phyloP scores from a whole-genome alignment of 768 basidiomycete species.

The Boletus subcaerulescens region DNA sequence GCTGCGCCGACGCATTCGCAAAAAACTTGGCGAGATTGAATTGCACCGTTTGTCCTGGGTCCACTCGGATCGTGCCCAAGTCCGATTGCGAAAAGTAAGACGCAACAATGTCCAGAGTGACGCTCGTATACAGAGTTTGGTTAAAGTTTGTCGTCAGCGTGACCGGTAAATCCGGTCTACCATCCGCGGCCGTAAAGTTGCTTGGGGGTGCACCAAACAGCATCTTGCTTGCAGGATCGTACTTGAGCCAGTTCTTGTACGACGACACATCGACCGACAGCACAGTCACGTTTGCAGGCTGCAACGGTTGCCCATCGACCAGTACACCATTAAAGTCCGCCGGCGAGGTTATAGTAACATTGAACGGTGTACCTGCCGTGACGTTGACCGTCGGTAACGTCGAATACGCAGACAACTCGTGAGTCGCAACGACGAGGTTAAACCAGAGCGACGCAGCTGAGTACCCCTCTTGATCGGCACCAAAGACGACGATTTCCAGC shows the following conservation, averaged over 20 bases:
- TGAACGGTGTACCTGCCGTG: slow-evolving; percentile 54
- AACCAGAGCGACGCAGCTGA: slow-evolving; percentile 60
- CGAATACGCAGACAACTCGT: slow-evolving; percentile 56
- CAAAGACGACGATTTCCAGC: slow-evolving; percentile 58
- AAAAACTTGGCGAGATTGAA: slow-evolving; percentile 58
- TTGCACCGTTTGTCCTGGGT: slow-evolving; percentile 47
- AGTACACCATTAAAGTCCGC: slow-evolving; percentile 62
- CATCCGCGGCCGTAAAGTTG: slow-evolving; percentile 34
- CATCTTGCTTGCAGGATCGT: slow-evolving; percentile 51
- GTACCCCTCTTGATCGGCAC: slow-evolving; percentile 72
- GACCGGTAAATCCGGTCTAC: slow-evolving; percentile 50
- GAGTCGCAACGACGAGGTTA: slow-evolving; percentile 59
- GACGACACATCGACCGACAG: slow-evolving; percentile 59
- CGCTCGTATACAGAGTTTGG: slow-evolving; percentile 60
- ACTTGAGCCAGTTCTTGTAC: slow-evolving; percentile 56
- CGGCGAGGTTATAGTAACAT: slow-evolving; percentile 48
- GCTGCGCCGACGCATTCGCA: slow-evolving; percentile 42
- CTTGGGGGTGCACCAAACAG: slow-evolving; percentile 65
- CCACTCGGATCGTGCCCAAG: slow-evolving; percentile 55
- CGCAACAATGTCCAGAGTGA: slow-evolving; percentile 64
- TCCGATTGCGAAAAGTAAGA: slow-evolving; percentile 65
- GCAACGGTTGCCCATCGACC: slow-evolving; percentile 58
- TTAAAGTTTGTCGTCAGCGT: slow-evolving; percentile 62
- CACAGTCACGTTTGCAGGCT: slow-evolving; percentile 52
- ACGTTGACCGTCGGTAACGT: slow-evolving; percentile 68